Base-by-base conservation (phyloP, 1,139 yeast species). In the Dujonia santamariae region DNA sequence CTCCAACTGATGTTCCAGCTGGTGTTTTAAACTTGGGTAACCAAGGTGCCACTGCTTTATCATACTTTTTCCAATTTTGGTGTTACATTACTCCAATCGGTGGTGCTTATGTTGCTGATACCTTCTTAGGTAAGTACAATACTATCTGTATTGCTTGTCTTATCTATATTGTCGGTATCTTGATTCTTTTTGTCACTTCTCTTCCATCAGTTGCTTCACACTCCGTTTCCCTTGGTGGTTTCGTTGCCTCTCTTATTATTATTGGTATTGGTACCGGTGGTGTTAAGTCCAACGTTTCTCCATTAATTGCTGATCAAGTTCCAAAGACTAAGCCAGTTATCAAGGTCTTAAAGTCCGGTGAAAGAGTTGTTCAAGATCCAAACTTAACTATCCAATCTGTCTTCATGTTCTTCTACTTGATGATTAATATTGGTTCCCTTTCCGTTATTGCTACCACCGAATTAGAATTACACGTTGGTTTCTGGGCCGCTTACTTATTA, bases 231-330 rank as follows among this genome's bases (percentile, higher is more conserved):
- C 47, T 63, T 61, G 62, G 82, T 64, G 75, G 74, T 19, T 58
- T 78, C 77, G 44, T 75, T 67, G 69, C 75, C 32, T 71, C 85
- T 31, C 79, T 85, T 58, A 63, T 85, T 40, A 57, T 80, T 37
- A 76, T 85, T 51, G 92, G 94, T 50, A 47, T 83, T 30, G 94
- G 87, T 38, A 80, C 94, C 24, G 94, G 95, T 52, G 81, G 88
- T 54, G 85, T 85, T 56, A 85, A 85, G 59, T 71, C 92, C 27
- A 84, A 85, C 49, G 80, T 85, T 31, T 71, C 86, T 19, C 94
- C 94, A 22, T 68, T 84, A 53, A 75, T 85, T 55, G 88, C 88
- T 36, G 94, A 85, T 53, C 95, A 85, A 63, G 54, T 68, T 39
- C 73, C 72, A 47, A 64, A 63, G 41, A 59, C 61, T 26, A 59